Evolutionary conservation across 495 filamentous ascomycete genomes (phyloP).

Genomic region (Terfezia claveryi): DNA sequence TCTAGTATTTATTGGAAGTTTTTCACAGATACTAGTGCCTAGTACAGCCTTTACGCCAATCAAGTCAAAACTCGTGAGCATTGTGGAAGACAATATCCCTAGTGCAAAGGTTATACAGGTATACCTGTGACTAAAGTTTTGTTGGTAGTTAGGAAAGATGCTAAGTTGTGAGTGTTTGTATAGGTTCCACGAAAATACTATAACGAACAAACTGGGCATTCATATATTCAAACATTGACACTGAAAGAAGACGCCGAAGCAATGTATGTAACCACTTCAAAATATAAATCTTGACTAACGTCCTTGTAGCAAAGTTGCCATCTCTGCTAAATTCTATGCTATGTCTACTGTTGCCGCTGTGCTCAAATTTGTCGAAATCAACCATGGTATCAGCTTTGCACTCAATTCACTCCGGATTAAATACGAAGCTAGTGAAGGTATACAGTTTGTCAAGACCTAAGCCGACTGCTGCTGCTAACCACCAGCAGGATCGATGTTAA

Average conservation of each 20-base stretch:
- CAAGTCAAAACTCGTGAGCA: constrained; percentile 53
- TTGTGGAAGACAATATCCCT: constrained; percentile 48
- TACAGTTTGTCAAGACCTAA: background rate
- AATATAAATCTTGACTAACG: background rate
- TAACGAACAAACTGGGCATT: constrained; percentile 61
- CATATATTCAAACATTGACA: constrained; percentile 57
- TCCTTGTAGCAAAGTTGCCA: constrained; percentile 31
- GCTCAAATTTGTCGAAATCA: constrained; percentile 59
- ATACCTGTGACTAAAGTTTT: background rate
- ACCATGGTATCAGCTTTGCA: constrained; percentile 37
- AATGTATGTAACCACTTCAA: constrained; percentile 20
- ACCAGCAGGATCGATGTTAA: constrained; percentile 58
- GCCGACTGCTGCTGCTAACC: background rate
- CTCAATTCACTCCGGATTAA: constrained; percentile 63
- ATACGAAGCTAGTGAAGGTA: constrained; percentile 57
- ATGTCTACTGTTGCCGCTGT: constrained; percentile 71
- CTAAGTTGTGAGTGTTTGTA: background rate
- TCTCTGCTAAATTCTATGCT: constrained; percentile 73
- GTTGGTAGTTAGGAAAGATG: too few relatives aligned
- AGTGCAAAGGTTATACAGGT: constrained; percentile 28
- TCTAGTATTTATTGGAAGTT: background rate
- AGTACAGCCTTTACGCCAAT: constrained; percentile 38
- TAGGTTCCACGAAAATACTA: constrained; percentile 59
- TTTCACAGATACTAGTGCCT: constrained; percentile 37
- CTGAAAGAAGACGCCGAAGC: constrained; percentile 56